A percentile compares a stretch with the other conserved stretches of the same genome.
These are phyloP conservation scores for Phialophora macrospora DNA, from an alignment of 2,329 filamentous ascomycete species.

Conservation along the genomic window DNA sequence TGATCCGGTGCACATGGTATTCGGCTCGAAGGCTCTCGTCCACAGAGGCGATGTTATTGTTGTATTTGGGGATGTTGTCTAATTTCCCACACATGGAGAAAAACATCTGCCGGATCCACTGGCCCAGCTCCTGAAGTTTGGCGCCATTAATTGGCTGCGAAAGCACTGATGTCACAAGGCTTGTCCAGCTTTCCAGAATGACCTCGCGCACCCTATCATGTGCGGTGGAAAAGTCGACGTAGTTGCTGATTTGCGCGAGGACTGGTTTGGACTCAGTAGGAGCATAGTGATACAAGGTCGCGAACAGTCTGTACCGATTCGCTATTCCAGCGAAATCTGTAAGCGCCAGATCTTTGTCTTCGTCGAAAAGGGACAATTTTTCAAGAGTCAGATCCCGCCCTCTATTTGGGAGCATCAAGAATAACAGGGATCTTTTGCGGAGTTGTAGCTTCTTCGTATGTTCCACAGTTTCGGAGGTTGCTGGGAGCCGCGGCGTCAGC, in stretches of 20 bases:
- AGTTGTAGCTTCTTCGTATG: conserved; percentile 15
- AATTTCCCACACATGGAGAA: conserved; percentile 26
- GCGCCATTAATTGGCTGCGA: conserved; percentile 3
- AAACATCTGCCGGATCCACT: conserved; percentile 32
- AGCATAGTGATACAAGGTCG: conserved; percentile 33
- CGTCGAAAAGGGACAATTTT: conserved; percentile 21
- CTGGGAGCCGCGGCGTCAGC: conserved; percentile 13
- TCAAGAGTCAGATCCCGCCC: conserved; percentile 25
- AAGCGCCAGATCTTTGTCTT: conserved; percentile 23
- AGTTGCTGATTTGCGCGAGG: conserved; percentile 25
- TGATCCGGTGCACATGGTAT: conserved; percentile 12
- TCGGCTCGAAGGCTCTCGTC: conserved; percentile 11
- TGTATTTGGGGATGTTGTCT: conserved; percentile 5
- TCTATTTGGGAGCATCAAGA: conserved; percentile 35
- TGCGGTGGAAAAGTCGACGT: conserved; percentile 31
- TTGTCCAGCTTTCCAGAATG: conserved; percentile 31
- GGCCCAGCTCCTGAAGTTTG: conserved; percentile 21
- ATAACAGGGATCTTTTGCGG: conserved; percentile 33
- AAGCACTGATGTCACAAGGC: conserved; percentile 23
- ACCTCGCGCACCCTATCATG: conserved; percentile 31
- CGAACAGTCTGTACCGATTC: conserved; percentile 33
- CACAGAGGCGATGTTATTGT: neutral
- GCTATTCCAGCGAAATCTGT: conserved; percentile 27
- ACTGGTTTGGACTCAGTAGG: conserved; percentile 29
- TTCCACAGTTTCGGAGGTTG: conserved; percentile 6